phyloP scores from a whole-genome alignment of 192 early-diverging fungal genomes.

The Coemansia sp. region DNA sequence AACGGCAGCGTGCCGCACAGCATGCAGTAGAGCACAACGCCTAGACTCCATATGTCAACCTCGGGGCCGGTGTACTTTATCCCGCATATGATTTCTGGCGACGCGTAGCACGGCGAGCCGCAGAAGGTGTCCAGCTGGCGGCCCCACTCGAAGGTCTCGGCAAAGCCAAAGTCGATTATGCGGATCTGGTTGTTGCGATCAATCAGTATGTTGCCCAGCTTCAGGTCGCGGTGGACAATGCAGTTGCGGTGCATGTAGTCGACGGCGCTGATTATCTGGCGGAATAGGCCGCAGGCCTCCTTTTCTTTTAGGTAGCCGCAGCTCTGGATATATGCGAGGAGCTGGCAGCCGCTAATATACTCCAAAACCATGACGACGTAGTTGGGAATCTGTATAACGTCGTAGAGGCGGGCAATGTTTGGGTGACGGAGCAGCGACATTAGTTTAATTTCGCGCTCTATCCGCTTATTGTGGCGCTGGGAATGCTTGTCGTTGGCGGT shows the following conservation, averaged over 20 bases:
- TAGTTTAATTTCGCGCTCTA: constrained; percentile 73
- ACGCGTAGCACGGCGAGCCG: constrained; percentile 76
- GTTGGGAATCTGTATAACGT: constrained; percentile 75
- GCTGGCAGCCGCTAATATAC: constrained; percentile 73
- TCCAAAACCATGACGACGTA: constrained; percentile 81
- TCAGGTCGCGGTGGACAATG: constrained; percentile 73
- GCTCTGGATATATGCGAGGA: constrained; percentile 80
- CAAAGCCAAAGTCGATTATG: constrained; percentile 89
- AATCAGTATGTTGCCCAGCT: constrained; percentile 82
- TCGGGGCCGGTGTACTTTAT: constrained; percentile 78
- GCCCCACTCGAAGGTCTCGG: constrained; percentile 59
- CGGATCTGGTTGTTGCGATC: constrained; percentile 65
- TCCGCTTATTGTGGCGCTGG: constrained; percentile 63
- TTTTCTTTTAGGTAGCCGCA: constrained; percentile 70
- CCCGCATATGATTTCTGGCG: constrained; percentile 78
- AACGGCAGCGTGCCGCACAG: constrained; percentile 73
- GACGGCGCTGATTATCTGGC: constrained; percentile 79
- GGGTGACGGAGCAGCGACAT: constrained; percentile 84
- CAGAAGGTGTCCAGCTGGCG: constrained; percentile 49
- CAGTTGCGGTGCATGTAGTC: constrained; percentile 63
- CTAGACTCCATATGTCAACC: constrained; percentile 86
- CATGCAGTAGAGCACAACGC: constrained; percentile 78
- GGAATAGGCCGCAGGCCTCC: constrained; percentile 78
- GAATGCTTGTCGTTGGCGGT: constrained; percentile 40
- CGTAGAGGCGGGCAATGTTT: constrained; percentile 81